Conservation (phyloP, 805 yeast genomes). For the Saturnispora sekii region DNA sequence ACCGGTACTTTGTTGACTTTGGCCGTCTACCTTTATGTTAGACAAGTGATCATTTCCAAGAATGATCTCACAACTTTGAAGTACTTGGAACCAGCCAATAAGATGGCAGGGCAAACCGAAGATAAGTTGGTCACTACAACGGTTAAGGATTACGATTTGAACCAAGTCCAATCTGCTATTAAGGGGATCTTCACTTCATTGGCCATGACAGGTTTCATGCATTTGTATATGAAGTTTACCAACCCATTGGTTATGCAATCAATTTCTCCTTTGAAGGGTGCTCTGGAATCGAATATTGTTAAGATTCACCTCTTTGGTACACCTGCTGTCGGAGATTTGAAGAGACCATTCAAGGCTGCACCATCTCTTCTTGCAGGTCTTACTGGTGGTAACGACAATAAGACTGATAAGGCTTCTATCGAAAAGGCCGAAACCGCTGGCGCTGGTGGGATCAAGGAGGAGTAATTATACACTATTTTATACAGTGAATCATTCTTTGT, state of each 20-base stretch:
- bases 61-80: conserved; percentile 90
- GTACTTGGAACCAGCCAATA: conserved; percentile 76
- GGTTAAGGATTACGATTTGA: conserved; percentile 87
- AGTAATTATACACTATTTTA: conserved; percentile 31
- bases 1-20: conserved; percentile 58
- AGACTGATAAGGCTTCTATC: conserved; percentile 81
- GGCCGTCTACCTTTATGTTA: conserved; percentile 55
- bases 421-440: conserved; percentile 82
- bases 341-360: conserved; percentile 93
- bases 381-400: conserved; percentile 35
- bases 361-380: conserved; percentile 55
- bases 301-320: conserved; percentile 80
- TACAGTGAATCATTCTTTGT: not conserved
- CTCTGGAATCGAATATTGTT: conserved; percentile 82
- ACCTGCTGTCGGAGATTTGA: conserved; percentile 79
- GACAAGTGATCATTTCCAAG: conserved; percentile 51
- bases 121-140: conserved; percentile 78
- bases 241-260: conserved; percentile 95
- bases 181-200: conserved; percentile 79
- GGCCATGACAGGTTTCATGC: conserved; percentile 99
- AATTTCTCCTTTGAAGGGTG: conserved; percentile 81
- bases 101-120: conserved; percentile 68
- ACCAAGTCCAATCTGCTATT: conserved; percentile 70
- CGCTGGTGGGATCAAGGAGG: conserved; percentile 81
- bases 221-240: conserved; percentile 92